These are phyloP conservation scores for Eutrema yunnanense DNA, from an alignment of 345 rosid genomes.

Conservation along the genomic window DNA sequence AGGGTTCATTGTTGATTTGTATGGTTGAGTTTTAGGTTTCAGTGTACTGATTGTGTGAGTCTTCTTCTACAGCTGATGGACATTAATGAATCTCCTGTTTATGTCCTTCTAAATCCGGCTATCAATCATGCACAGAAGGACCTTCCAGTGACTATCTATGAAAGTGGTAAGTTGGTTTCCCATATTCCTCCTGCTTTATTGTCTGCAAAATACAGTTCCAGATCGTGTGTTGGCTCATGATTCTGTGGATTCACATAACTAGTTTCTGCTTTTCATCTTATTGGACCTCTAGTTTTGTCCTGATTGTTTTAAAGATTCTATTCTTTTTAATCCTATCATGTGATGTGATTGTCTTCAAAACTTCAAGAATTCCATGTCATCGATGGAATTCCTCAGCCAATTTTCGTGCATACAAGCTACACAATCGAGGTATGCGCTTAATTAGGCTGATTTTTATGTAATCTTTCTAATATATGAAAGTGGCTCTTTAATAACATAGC, in stretches of 20 bases:
- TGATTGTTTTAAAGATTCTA: constrained; percentile 9
- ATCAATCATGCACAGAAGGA: constrained; percentile 89
- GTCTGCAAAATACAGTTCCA: background rate
- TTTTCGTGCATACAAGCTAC: constrained; percentile 84
- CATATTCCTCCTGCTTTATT: background rate
- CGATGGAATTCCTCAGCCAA: constrained; percentile 92
- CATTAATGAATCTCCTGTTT: constrained; percentile 92
- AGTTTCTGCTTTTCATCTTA: background rate
- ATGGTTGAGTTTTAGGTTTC: background rate
- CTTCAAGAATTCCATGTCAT: constrained; percentile 83
- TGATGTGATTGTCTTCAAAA: constrained; percentile 14
- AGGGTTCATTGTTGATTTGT: background rate
- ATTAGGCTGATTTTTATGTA: background rate
- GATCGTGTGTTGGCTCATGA: background rate
- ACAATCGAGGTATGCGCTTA: constrained; percentile 69
- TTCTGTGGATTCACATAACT: background rate
- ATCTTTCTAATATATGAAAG: background rate
- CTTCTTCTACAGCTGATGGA: constrained; percentile 72
- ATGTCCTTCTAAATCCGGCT: constrained; percentile 79
- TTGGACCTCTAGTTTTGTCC: background rate
- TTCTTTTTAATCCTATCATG: background rate
- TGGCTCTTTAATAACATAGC: background rate
- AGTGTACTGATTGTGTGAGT: constrained; percentile 3
- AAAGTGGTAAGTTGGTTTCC: constrained; percentile 55
- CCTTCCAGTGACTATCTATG: constrained; percentile 84